phyloP scores from a whole-genome alignment of 1,284 basidiomycete genomes.

The Mycena sp. region DNA sequence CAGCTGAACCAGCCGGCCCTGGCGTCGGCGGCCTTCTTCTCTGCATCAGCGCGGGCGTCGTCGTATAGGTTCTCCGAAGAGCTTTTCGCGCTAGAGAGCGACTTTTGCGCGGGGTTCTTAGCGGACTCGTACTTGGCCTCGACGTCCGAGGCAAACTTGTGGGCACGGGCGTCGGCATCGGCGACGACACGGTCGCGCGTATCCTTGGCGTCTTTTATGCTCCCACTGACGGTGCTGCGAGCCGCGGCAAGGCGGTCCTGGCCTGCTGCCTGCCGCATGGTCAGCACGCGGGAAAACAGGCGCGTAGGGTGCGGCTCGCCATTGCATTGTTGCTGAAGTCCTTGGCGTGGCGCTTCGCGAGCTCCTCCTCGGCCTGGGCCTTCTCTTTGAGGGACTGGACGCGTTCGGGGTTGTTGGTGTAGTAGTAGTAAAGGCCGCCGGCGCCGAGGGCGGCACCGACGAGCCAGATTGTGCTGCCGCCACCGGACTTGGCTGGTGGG shows the following conservation, averaged over 20 bases:
- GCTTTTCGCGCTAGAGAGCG: constrained; percentile 49
- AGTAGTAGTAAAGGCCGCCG: constrained; percentile 54
- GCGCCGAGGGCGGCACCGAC: constrained; percentile 44
- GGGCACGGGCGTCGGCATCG: constrained; percentile 51
- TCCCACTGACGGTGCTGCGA: constrained; percentile 18
- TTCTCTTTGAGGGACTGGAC: constrained; percentile 43
- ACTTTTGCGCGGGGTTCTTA: constrained; percentile 50
- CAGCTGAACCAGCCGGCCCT: constrained; percentile 63
- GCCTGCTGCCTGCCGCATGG: constrained; percentile 39
- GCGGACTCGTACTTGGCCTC: constrained; percentile 54
- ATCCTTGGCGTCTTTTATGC: constrained; percentile 21
- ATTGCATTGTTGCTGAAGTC: constrained; percentile 16
- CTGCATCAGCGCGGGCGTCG: constrained; percentile 53
- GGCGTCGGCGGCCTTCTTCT: constrained; percentile 55
- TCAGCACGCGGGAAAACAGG: not conserved
- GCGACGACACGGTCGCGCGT: constrained; percentile 18
- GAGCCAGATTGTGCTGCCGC: constrained; percentile 44
- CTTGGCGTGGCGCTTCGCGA: constrained; percentile 13
- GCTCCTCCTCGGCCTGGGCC: constrained; percentile 54
- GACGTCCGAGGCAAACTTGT: constrained; percentile 52
- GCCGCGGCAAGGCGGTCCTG: constrained; percentile 40
- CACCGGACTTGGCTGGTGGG: constrained; percentile 8
- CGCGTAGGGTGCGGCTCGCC: not conserved
- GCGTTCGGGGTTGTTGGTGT: constrained; percentile 45
- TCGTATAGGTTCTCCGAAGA: constrained; percentile 52